These are phyloP conservation scores for Carex arenaria DNA, from an alignment of 202 grass and related monocot genomes.

Conservation along the genomic window DNA sequence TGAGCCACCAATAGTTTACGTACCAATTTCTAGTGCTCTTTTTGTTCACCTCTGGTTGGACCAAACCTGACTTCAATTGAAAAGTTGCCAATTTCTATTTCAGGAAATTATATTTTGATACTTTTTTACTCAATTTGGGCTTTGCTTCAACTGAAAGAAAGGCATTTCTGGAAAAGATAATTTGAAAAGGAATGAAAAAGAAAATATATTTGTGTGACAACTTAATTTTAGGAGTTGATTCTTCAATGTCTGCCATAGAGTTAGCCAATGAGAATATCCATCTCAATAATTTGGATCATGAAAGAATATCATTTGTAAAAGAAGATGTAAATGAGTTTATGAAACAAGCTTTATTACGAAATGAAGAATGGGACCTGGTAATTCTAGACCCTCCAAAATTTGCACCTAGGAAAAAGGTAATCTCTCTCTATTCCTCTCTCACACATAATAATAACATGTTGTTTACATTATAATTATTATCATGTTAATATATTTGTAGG, in stretches of 20 bases:
- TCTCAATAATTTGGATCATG: slow-evolving; percentile 54
- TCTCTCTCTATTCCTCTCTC: background rate
- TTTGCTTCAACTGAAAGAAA: too few species aligned
- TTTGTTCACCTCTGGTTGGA: too few species aligned
- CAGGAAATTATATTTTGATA: too few species aligned
- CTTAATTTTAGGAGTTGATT: slow-evolving; percentile 79
- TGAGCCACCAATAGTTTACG: too few species aligned
- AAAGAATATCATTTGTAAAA: slow-evolving; percentile 66
- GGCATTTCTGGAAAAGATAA: background rate
- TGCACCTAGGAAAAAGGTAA: slow-evolving; percentile 84
- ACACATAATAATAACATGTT: background rate
- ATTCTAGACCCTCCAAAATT: slow-evolving; percentile 96
- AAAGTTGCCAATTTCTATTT: too few species aligned
- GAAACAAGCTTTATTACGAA: slow-evolving; percentile 63
- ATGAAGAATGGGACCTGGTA: slow-evolving; percentile 80
- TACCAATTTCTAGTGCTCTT: too few species aligned
- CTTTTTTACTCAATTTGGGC: too few species aligned
- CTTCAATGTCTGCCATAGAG: slow-evolving; percentile 69
- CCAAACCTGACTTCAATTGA: too few species aligned
- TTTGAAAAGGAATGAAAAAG: background rate
- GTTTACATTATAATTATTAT: background rate
- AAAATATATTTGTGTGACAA: slow-evolving; percentile 1
- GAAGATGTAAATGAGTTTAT: slow-evolving; percentile 85
- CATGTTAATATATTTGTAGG: slow-evolving; percentile 37
- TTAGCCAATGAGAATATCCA: slow-evolving; percentile 84